phyloP scores from a whole-genome alignment of 192 early-diverging fungal species.

The Pilaira anomala region DNA sequence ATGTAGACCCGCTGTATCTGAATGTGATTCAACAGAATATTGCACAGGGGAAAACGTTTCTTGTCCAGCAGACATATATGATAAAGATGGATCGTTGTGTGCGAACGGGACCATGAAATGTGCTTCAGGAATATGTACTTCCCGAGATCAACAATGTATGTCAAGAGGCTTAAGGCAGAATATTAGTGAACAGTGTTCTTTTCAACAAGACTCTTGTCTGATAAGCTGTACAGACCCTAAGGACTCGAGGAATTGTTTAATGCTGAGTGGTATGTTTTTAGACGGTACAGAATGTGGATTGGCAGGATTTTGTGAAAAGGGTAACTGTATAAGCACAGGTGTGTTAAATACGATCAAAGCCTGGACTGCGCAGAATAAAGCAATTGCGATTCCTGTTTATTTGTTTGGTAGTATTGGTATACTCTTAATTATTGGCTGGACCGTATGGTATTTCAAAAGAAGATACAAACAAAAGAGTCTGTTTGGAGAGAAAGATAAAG shows the following conservation, averaged over 20 bases:
- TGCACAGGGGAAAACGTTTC: conserved; percentile 69
- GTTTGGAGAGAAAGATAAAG: conserved; percentile 18
- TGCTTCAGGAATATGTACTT: conserved; percentile 71
- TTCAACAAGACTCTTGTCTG: conserved; percentile 60
- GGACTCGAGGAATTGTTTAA: conserved; percentile 43
- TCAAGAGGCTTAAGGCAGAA: conserved; percentile 57
- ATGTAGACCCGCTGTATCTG: conserved; percentile 73
- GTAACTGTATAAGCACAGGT: conserved; percentile 39
- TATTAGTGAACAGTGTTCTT: conserved; percentile 55
- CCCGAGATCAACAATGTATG: conserved; percentile 65
- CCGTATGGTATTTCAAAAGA: conserved; percentile 17
- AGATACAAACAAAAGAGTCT: conserved; percentile 1
- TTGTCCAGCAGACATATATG: conserved; percentile 71
- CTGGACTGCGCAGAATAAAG: conserved; percentile 45
- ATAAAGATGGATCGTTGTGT: conserved; percentile 71
- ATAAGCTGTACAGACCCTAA: conserved; percentile 64
- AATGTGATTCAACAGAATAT: conserved; percentile 77
- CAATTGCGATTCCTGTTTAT: conserved; percentile 42
- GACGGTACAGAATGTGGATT: conserved; percentile 71
- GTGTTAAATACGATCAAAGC: conserved; percentile 25
- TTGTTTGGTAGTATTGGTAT: conserved; percentile 35
- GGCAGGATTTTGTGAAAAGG: conserved; percentile 59
- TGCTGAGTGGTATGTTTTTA: conserved; percentile 63
- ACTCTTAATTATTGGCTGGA: conserved; percentile 20
- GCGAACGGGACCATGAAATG: conserved; percentile 51